These are phyloP conservation scores for Yamadazyma atlantica DNA, from an alignment of 1,139 yeast species.

Conservation along the genomic window DNA sequence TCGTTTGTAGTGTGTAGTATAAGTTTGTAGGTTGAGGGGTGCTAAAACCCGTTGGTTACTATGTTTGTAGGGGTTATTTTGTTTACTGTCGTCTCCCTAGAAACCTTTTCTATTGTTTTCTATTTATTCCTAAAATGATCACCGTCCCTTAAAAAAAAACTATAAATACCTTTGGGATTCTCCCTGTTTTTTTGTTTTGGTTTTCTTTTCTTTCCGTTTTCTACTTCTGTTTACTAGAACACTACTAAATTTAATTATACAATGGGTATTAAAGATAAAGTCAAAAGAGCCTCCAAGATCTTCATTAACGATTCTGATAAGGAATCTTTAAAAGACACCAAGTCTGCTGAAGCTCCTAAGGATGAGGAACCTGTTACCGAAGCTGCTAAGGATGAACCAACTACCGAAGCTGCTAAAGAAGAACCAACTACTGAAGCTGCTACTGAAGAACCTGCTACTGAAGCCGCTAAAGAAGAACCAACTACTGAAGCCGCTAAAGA, in stretches of 20 bases:
- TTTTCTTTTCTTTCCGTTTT: constrained; percentile 1
- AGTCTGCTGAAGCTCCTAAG: constrained; percentile 9
- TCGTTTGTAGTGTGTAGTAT: too few relatives aligned
- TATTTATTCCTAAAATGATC: constrained; percentile 1
- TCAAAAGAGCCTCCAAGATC: constrained; percentile 47
- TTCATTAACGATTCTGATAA: constrained; percentile 37
- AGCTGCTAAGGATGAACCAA: constrained; percentile 9
- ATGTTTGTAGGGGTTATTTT: too few relatives aligned
- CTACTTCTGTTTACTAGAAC: neutral
- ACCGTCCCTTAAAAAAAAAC: constrained; percentile 3
- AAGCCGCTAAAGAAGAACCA: constrained; percentile 15
- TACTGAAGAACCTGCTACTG: constrained; percentile 22
- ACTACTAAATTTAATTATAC: neutral
- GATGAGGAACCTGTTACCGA: constrained; percentile 8
- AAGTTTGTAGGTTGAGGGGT: too few relatives aligned
- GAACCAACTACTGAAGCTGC: constrained; percentile 16
- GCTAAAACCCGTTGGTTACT: too few relatives aligned
- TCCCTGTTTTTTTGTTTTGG: neutral
- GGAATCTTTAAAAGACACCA: constrained; percentile 13
- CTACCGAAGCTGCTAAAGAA: constrained; percentile 6
- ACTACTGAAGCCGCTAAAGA: constrained; percentile 9
- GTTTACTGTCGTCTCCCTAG: neutral
- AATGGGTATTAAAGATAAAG: constrained; percentile 48
- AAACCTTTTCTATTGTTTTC: constrained; percentile 1
- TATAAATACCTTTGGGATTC: constrained; percentile 4